Conservation (phyloP, 257 asterid species). For the Knoxia roxburghii region DNA sequence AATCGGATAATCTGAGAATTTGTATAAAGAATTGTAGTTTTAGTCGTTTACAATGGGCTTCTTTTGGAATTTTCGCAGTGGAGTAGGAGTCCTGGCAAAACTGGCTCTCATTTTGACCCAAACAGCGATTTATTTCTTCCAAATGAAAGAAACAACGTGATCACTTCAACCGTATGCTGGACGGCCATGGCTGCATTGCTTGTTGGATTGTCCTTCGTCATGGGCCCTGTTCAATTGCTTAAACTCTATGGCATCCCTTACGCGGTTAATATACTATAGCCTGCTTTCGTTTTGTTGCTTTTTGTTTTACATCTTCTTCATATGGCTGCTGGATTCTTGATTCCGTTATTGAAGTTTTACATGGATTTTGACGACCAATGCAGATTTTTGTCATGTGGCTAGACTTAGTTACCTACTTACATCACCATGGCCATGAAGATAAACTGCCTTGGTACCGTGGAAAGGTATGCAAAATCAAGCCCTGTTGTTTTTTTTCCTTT, state of each 20-base stretch:
- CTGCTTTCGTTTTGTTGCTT: not conserved
- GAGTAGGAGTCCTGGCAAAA: constrained; percentile 90
- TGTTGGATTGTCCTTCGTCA: constrained; percentile 57
- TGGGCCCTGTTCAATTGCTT: constrained; percentile 75
- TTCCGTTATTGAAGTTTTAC: not conserved
- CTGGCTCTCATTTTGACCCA: constrained; percentile 85
- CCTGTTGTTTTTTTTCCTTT: not conserved
- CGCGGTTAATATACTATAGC: constrained; percentile 42
- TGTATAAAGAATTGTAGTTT: not conserved
- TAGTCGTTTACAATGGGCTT: not conserved
- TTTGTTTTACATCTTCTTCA: not conserved
- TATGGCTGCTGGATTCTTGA: too few species aligned
- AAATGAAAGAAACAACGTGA: constrained; percentile 71
- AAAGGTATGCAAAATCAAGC: constrained; percentile 25
- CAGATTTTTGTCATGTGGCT: constrained; percentile 46
- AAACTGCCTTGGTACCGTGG: constrained; percentile 50
- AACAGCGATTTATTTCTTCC: constrained; percentile 77
- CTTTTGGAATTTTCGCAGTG: constrained; percentile 43
- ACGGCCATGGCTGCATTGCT: constrained; percentile 77
- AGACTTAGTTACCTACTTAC: constrained; percentile 42
- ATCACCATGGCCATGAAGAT: constrained; percentile 49
- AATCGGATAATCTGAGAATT: not conserved
- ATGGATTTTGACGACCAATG: constrained; percentile 4
- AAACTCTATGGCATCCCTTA: constrained; percentile 87
- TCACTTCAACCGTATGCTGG: constrained; percentile 87